Evolutionary conservation across 805 yeast species (phyloP), one percentile per base, ranked within the genome.

Genomic region (Brettanomyces nanus): DNA sequence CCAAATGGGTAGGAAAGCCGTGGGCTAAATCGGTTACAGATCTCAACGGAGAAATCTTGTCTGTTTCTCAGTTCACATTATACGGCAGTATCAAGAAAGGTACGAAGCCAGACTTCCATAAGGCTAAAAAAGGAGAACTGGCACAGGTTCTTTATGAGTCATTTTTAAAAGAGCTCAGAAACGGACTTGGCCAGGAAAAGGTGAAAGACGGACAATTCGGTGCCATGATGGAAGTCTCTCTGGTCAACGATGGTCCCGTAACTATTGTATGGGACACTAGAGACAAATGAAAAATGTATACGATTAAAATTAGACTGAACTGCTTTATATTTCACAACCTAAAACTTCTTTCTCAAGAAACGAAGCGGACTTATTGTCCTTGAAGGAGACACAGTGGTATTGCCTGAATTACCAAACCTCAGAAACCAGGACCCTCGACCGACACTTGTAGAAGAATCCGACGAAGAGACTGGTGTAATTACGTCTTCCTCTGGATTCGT

Each of bases 141-240:
- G 82, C 83, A 3, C 47, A 54, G 6, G 66, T 54, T 28, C 55
- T 75, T 36, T 80, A 78, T 42, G 68, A 76, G 7, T 52, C 56
- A 33, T 80, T 85, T 42, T 56, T 84, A 39, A 35, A 39, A 2
- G 53, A 63, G 18, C 59, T 85, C 41, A 59, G 66, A 42, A 51
- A 47, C 1, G 73, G 71, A n/a, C 43, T 85, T 40, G 84, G 84
- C 0, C 70, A 66, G 1, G 77, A 68, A 0, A 75, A 73, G 33
- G 95, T 87, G 3, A 71, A 80, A 45, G 96, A 89, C 50, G 98
- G 98, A 3, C 67, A 75, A 39, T 92, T 92, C 56, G 98, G 97
- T 0, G 97, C 90, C 9, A 85, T 90, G 95, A 92, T 92, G 98
- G 95, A 85, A 45, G 96, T 94, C 13, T 71, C 72, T 1, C 59